Conservation (phyloP, 805 yeast species). For the Starmerella sirachaensis region DNA sequence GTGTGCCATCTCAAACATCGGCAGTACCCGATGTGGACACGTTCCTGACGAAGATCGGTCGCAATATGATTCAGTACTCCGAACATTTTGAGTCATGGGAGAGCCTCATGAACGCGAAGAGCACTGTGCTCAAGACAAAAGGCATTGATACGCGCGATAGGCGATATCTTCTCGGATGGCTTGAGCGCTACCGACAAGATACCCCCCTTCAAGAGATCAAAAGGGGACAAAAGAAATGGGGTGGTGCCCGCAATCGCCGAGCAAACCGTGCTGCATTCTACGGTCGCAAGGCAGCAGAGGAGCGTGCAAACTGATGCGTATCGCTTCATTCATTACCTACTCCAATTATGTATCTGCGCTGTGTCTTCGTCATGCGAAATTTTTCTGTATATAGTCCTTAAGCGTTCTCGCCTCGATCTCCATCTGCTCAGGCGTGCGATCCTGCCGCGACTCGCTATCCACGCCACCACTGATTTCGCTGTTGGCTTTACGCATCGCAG, state of each 20-base stretch:
- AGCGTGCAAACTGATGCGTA: constrained; percentile 9
- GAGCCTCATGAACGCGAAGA: constrained; percentile 45
- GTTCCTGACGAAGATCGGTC: constrained; percentile 69
- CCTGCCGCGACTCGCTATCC: constrained; percentile 43
- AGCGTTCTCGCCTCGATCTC: constrained; percentile 53
- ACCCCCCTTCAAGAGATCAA: constrained; percentile 44
- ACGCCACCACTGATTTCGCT: constrained; percentile 23
- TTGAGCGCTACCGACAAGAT: constrained; percentile 51
- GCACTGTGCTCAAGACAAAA: constrained; percentile 50
- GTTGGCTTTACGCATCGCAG: constrained; percentile 24
- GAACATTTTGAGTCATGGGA: constrained; percentile 67
- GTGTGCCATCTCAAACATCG: constrained; percentile 33
- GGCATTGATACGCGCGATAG: constrained; percentile 68
- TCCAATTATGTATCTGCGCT: background rate
- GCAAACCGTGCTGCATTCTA: constrained; percentile 43
- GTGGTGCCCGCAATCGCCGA: constrained; percentile 75
- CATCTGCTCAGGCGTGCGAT: constrained; percentile 58
- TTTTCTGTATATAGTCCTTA: constrained; percentile 16
- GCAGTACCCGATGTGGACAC: constrained; percentile 56
- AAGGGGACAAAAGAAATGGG: constrained; percentile 63
- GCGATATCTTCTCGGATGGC: constrained; percentile 55
- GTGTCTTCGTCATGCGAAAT: background rate
- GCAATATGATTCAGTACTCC: constrained; percentile 52
- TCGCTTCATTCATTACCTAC: background rate
- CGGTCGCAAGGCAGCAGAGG: constrained; percentile 27